Percentiles rank a stretch among this genome's conserved stretches.
Evolutionary conservation across 2,329 filamentous ascomycete species (phyloP).

Genomic region (Zopfia rhizophila): DNA sequence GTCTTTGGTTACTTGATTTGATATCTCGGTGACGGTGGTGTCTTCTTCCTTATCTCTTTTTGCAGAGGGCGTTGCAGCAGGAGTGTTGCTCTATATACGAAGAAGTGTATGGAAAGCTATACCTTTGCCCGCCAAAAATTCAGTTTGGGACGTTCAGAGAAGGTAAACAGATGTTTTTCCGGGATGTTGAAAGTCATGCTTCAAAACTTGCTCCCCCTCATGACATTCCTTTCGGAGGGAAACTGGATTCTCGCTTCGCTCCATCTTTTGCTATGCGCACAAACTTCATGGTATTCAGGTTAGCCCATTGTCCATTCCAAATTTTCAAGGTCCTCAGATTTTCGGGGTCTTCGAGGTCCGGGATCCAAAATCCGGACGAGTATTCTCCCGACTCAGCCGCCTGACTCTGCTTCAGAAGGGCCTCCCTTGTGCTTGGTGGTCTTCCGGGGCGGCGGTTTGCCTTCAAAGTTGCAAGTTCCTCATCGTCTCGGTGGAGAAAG

Average conservation of each 20-base stretch:
- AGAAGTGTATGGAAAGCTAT: too few relatives aligned
- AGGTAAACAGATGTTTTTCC: background rate
- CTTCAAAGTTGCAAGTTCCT: conserved; percentile 73
- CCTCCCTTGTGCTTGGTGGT: conserved; percentile 80
- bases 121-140: too few relatives aligned
- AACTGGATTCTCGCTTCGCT: conserved; percentile 73
- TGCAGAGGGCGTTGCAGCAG: background rate
- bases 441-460: conserved; percentile 79
- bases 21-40: background rate
- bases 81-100: background rate
- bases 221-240: conserved; percentile 71
- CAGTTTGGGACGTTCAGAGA: too few relatives aligned
- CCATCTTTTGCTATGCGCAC: conserved; percentile 76
- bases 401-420: conserved; percentile 77
- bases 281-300: conserved; percentile 80
- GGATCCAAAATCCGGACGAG: conserved; percentile 84
- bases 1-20: too few relatives aligned
- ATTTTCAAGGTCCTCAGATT: conserved; percentile 72
- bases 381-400: conserved; percentile 80
- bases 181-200: background rate
- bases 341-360: conserved; percentile 76
- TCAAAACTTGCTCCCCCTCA: conserved; percentile 29
- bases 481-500: conserved; percentile 71
- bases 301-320: conserved; percentile 88
- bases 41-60: background rate